Evolutionary conservation across 225 moss, liverwort and hornwort genomes (phyloP).

Genomic region (Marchantia polymorpha): DNA sequence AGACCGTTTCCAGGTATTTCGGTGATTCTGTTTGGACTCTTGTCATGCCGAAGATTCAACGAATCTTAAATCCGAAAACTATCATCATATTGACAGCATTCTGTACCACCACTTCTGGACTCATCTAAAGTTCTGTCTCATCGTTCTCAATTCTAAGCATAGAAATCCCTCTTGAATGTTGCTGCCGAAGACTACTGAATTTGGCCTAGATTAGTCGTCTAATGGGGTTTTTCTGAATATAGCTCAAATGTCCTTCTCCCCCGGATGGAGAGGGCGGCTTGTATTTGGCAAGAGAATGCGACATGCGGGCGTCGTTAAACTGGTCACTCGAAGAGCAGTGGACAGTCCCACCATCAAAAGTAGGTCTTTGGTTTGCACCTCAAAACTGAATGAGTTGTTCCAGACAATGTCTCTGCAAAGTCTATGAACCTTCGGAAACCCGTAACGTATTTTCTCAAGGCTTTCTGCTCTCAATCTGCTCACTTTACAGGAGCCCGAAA

Average conservation of each 20-base stretch:
- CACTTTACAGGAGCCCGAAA: constrained; percentile 29
- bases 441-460: too few species aligned
- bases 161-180: neutral
- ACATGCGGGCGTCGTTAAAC: constrained; percentile 41
- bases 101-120: too few species aligned
- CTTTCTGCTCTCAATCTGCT: too few species aligned
- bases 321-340: constrained; percentile 35
- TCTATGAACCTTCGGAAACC: neutral
- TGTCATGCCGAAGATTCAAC: too few species aligned
- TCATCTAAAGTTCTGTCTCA: neutral
- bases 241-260: constrained; percentile 44
- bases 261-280: constrained; percentile 45
- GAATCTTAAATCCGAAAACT: too few species aligned
- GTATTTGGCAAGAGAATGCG: constrained; percentile 35
- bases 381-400: neutral
- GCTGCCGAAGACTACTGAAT: neutral
- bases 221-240: constrained; percentile 31
- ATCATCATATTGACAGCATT: too few species aligned
- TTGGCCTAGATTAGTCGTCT: neutral
- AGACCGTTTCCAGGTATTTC: constrained; percentile 38
- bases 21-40: neutral
- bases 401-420: neutral
- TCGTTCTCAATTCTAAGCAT: neutral
- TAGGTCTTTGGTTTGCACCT: too few species aligned
- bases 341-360: constrained; percentile 45